Percentiles rank a stretch among this genome's conserved stretches.
Conservation (phyloP, 495 filamentous ascomycete species). For the Ascodesmis nigricans region DNA sequence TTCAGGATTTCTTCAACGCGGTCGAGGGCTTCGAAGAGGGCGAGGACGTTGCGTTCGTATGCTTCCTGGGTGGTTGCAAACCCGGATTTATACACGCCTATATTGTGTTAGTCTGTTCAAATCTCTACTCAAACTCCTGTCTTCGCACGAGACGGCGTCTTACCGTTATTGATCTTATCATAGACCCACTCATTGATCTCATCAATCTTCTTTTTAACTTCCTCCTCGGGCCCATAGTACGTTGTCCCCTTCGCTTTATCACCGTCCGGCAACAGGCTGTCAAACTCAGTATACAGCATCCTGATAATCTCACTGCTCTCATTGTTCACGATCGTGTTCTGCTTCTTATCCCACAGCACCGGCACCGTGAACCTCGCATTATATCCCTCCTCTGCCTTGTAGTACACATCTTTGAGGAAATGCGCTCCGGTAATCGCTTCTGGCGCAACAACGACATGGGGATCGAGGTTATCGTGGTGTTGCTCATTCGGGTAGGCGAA, state of each 20-base stretch:
- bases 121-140: too few species aligned
- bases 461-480: slow-evolving; percentile 20
- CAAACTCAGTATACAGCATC: slow-evolving; percentile 47
- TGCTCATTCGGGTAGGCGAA: slow-evolving; percentile 42
- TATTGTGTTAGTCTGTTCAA: too few species aligned
- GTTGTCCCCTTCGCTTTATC: slow-evolving; percentile 36
- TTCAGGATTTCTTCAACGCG: slow-evolving; percentile 43
- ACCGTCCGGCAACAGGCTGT: slow-evolving; percentile 36
- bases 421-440: slow-evolving; percentile 45
- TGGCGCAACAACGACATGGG: slow-evolving; percentile 33
- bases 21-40: slow-evolving; percentile 52
- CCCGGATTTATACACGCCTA: too few species aligned
- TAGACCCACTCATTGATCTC: slow-evolving; percentile 63
- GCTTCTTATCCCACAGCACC: slow-evolving; percentile 52
- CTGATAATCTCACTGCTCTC: slow-evolving; percentile 69
- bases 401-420: slow-evolving; percentile 50
- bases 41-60: slow-evolving; percentile 44
- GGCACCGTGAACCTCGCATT: slow-evolving; percentile 61
- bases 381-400: slow-evolving; percentile 43
- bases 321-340: slow-evolving; percentile 55
- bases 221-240: slow-evolving; percentile 39
- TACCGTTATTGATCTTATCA: slow-evolving; percentile 65
- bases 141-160: too few species aligned
- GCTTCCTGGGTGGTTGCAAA: slow-evolving; percentile 45
- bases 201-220: slow-evolving; percentile 43